Percentiles rank a stretch among this genome's conserved stretches.
Conservation (phyloP, 495 filamentous ascomycete genomes). For the Tuber melanosporum region DNA sequence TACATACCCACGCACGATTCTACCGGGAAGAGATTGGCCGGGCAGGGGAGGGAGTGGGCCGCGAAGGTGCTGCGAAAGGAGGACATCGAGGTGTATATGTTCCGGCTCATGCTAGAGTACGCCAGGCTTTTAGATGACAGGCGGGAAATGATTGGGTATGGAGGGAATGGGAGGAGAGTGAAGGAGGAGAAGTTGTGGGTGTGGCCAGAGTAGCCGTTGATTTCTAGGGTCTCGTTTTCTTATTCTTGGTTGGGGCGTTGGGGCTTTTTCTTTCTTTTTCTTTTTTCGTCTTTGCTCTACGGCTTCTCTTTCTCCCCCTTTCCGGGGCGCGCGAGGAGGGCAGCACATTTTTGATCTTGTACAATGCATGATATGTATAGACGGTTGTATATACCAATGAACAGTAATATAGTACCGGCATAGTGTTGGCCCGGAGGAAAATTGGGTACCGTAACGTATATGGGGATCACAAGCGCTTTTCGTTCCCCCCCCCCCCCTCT, state of each 20-base stretch:
- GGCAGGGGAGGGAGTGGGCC: conserved; percentile 60
- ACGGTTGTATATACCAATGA: not conserved
- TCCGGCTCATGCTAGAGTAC: conserved; percentile 65
- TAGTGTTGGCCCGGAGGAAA: not conserved
- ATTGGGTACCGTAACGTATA: not conserved
- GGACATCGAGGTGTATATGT: conserved; percentile 67
- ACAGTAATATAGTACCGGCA: not conserved
- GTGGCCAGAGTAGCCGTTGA: not conserved
- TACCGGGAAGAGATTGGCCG: conserved; percentile 57
- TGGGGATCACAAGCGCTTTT: not conserved
- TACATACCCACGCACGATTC: conserved; percentile 49
- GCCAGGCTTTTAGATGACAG: conserved; percentile 60
- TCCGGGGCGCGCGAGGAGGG: too few species aligned
- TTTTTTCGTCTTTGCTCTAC: not conserved
- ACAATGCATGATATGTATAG: not conserved
- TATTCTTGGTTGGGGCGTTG: not conserved
- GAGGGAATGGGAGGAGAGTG: conserved; percentile 34
- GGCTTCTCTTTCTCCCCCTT: too few species aligned
- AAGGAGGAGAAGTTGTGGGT: conserved; percentile 15
- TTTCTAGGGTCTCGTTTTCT: not conserved
- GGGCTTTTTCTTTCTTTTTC: not conserved
- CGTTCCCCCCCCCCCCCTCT: not conserved
- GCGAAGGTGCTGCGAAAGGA: conserved; percentile 60
- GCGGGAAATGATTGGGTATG: conserved; percentile 61
- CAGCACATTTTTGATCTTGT: not conserved